Conservation (phyloP, 306 rosid species). For the Casuarina equisetifolia region DNA sequence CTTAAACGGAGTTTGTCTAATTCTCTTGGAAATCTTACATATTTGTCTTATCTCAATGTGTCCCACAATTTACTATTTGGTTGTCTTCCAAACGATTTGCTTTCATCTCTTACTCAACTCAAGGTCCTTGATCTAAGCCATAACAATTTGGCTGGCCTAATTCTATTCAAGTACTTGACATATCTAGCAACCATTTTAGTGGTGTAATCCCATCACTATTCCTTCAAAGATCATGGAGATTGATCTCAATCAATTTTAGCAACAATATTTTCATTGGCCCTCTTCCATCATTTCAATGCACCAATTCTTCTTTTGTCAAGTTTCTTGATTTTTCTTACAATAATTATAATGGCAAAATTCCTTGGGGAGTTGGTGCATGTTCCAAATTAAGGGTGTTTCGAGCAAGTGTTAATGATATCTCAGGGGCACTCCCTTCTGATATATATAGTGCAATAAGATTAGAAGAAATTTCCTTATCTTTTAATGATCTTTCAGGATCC, state of each 20-base stretch:
- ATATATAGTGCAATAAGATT: background rate
- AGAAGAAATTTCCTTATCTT: background rate
- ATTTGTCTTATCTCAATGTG: too few relatives aligned
- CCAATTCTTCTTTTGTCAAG: background rate
- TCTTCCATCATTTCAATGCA: slow-evolving; percentile 1
- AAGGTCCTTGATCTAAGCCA: slow-evolving; percentile 13
- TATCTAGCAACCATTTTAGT: background rate
- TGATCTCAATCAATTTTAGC: background rate
- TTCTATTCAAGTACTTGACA: background rate
- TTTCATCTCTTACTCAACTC: slow-evolving; percentile 2
- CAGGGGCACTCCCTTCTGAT: slow-evolving; percentile 7
- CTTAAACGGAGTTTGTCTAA: too few relatives aligned
- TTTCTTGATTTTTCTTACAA: slow-evolving; percentile 14
- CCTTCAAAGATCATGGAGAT: background rate
- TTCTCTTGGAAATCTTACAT: too few relatives aligned
- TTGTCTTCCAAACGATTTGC: background rate
- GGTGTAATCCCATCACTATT: background rate
- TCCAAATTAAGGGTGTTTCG: slow-evolving; percentile 13
- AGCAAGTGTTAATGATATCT: slow-evolving; percentile 4
- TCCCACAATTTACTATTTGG: too few relatives aligned
- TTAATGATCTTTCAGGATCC: background rate
- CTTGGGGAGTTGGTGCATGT: slow-evolving; percentile 2
- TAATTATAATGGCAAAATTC: background rate
- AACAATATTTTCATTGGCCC: background rate
- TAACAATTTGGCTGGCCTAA: background rate